A percentile compares a stretch with the other conserved stretches of the same genome.
Conservation (phyloP, 192 early-diverging fungal genomes). For the Linnemannia hyalina region DNA sequence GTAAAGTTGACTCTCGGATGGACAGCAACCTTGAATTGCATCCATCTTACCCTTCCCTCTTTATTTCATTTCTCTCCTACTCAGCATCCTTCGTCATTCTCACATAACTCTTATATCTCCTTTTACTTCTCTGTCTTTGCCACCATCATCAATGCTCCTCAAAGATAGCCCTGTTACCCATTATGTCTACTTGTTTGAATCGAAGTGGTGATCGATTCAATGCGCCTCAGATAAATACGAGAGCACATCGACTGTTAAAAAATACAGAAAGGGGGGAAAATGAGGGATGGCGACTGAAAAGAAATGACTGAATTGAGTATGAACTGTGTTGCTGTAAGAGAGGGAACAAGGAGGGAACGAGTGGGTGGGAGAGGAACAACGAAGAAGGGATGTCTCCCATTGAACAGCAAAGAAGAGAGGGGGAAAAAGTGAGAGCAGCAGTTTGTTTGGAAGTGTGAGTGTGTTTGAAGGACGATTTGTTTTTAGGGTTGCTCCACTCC, state of each 20-base stretch:
- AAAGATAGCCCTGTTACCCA: neutral
- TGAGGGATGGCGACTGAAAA: neutral
- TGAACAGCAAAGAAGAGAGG: neutral
- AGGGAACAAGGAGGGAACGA: neutral
- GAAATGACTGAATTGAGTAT: neutral
- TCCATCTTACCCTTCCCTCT: neutral
- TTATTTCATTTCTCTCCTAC: neutral
- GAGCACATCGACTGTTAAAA: neutral
- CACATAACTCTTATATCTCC: neutral
- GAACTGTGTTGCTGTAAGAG: slow-evolving; percentile 1
- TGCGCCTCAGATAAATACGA: neutral
- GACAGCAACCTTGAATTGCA: neutral
- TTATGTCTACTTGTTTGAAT: neutral
- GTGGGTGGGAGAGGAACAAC: neutral
- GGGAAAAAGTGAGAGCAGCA: neutral
- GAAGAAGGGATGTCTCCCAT: neutral
- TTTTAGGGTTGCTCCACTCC: slow-evolving; percentile 19
- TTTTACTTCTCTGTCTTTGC: neutral
- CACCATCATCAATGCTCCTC: neutral
- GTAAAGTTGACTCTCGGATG: neutral
- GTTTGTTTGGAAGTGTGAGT: neutral
- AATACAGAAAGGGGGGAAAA: neutral
- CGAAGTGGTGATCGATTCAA: neutral
- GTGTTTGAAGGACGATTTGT: neutral
- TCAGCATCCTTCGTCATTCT: neutral